These are phyloP conservation scores for Phascolomyces articulosus DNA, from an alignment of 371 early-diverging fungal genomes.

Conservation along the genomic window DNA sequence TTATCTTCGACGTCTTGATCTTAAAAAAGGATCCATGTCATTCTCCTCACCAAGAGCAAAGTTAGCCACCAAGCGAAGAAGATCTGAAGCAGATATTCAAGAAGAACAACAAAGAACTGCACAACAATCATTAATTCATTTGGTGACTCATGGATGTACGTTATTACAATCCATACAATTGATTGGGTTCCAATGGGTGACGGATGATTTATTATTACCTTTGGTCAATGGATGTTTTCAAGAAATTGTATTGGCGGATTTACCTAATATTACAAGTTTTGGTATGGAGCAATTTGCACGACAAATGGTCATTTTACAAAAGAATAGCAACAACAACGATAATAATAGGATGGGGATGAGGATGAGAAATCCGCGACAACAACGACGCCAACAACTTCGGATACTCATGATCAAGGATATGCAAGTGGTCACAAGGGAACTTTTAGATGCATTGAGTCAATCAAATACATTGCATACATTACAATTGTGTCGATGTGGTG, in stretches of 20 bases:
- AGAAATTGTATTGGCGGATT: neutral
- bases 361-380: no score
- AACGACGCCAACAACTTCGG: neutral
- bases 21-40: neutral
- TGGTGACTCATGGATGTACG: neutral
- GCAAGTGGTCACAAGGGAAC: neutral
- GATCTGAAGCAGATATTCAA: no score
- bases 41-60: no score
- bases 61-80: neutral
- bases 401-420: slow-evolving; percentile 4
- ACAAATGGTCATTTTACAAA: neutral
- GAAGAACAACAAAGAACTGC: neutral
- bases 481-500: neutral
- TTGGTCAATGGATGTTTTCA: neutral
- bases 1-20: neutral
- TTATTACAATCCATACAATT: neutral
- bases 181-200: neutral
- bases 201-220: neutral
- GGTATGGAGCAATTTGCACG: neutral
- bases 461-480: neutral
- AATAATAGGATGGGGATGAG: neutral
- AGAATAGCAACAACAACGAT: neutral
- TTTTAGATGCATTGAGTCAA: neutral
- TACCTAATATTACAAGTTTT: neutral
- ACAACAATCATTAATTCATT: neutral